A percentile compares a stretch with the other conserved stretches of the same genome.
These are phyloP conservation scores for Trichosporon sp. DNA, from an alignment of 1,284 basidiomycete genomes.

Conservation along the genomic window DNA sequence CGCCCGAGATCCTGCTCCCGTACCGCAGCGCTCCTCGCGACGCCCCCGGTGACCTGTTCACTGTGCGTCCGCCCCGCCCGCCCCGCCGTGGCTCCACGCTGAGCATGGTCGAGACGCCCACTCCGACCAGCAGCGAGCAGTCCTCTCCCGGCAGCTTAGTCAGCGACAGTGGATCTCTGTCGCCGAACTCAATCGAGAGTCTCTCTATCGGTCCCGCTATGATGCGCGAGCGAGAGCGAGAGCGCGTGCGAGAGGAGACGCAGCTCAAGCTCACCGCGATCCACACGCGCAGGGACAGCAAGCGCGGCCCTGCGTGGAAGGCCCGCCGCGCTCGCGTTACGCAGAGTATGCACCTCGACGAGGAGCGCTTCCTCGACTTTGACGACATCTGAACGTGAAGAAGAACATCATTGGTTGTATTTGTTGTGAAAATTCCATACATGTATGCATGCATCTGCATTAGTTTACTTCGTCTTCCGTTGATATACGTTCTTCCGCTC, in stretches of 20 bases:
- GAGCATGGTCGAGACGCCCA: slow-evolving; percentile 10
- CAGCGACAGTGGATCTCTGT: slow-evolving; percentile 14
- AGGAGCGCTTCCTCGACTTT: slow-evolving; percentile 24
- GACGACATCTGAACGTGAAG: slow-evolving; percentile 15
- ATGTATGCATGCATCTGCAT: slow-evolving; percentile 2
- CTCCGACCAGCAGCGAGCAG: background rate
- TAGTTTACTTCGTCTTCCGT: too few relatives aligned
- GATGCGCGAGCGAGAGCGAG: slow-evolving; percentile 5
- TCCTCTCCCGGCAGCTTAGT: slow-evolving; percentile 14
- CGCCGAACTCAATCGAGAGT: slow-evolving; percentile 17
- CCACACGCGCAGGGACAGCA: background rate
- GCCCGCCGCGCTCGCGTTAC: background rate
- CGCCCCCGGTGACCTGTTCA: background rate
- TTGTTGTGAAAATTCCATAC: background rate
- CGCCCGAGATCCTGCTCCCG: background rate
- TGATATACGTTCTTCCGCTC: too few relatives aligned
- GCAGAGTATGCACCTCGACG: slow-evolving; percentile 11
- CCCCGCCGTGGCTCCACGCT: slow-evolving; percentile 1
- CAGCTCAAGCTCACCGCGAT: background rate
- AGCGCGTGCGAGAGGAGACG: background rate
- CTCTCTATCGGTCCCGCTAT: slow-evolving; percentile 8
- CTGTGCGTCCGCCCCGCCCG: background rate
- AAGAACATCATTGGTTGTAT: background rate
- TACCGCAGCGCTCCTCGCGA: background rate
- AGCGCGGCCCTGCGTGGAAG: background rate